These are phyloP conservation scores for Lenwebbia sp. DNA, from an alignment of 345 rosid genomes.

Conservation along the genomic window DNA sequence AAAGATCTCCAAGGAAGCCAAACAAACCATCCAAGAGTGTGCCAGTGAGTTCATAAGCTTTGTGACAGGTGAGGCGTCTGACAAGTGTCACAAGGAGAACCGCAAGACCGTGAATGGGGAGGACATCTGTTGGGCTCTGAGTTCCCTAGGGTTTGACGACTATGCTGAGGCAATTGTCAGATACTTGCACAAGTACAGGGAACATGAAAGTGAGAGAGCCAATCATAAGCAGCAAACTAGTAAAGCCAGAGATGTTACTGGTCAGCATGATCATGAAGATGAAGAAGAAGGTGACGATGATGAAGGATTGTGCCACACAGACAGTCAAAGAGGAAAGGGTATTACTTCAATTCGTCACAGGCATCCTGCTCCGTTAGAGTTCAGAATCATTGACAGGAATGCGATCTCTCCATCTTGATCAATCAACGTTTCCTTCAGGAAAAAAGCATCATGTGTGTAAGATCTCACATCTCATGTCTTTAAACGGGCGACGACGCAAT, in stretches of 20 bases:
- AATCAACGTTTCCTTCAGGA: neutral
- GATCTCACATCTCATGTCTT: neutral
- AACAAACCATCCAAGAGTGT: constrained; percentile 76
- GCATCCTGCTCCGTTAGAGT: constrained; percentile 9
- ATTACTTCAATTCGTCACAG: neutral
- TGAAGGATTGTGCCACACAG: constrained; percentile 8
- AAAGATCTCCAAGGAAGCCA: constrained; percentile 79
- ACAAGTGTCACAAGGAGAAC: constrained; percentile 77
- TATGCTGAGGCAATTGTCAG: constrained; percentile 57
- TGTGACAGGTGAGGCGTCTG: constrained; percentile 78
- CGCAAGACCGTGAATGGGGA: constrained; percentile 84
- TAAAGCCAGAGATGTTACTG: neutral
- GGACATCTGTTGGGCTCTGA: constrained; percentile 78
- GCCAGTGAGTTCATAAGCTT: constrained; percentile 80
- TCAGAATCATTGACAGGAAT: constrained; percentile 43
- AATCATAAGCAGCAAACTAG: neutral
- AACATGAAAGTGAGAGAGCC: constrained; percentile 45
- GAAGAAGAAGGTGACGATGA: constrained; percentile 16
- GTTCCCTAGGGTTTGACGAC: constrained; percentile 66
- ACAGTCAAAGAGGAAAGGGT: neutral
- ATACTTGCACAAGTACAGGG: constrained; percentile 49
- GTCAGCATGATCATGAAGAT: constrained; percentile 5
- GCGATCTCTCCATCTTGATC: constrained; percentile 13
- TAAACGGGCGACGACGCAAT: neutral
- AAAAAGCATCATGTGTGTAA: neutral